Evolutionary conservation across 2,329 filamentous ascomycete species (phyloP).

Genomic region (Apiospora hydei): DNA sequence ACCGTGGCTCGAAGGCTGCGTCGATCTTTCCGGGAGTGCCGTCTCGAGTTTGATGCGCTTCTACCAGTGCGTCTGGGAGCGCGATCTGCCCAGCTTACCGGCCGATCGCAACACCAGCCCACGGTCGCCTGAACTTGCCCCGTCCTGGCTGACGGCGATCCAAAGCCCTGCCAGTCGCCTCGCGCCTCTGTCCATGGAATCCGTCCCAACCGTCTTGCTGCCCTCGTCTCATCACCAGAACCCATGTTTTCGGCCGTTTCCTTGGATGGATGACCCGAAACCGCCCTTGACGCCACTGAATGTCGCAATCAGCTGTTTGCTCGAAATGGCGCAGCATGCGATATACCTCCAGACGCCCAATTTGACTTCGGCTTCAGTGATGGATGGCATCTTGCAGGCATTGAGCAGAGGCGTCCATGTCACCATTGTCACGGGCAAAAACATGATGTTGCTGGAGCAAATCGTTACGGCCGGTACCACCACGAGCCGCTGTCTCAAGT

Average conservation of each 20-base stretch:
- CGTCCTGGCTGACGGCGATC: conserved; percentile 31
- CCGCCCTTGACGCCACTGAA: conserved; percentile 74
- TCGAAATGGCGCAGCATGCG: conserved; percentile 61
- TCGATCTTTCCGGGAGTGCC: conserved; percentile 69
- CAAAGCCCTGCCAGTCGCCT: conserved; percentile 35
- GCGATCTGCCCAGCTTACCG: conserved; percentile 32
- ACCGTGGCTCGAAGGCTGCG: conserved; percentile 82
- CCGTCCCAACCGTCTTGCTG: conserved; percentile 67
- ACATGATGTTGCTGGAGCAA: conserved; percentile 82
- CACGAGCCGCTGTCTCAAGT: conserved; percentile 69
- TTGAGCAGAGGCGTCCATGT: conserved; percentile 73
- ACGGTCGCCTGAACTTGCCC: background rate
- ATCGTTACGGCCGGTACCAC: conserved; percentile 80
- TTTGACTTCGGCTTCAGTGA: conserved; percentile 71
- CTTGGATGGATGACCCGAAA: conserved; percentile 56
- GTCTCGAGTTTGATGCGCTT: conserved; percentile 70
- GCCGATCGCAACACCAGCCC: conserved; percentile 1
- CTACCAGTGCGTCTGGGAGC: conserved; percentile 73
- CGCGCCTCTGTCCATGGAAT: conserved; percentile 28
- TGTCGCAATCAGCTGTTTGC: conserved; percentile 65
- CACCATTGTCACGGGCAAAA: conserved; percentile 69
- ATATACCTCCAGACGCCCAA: conserved; percentile 83
- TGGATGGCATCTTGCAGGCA: conserved; percentile 67
- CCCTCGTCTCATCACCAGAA: conserved; percentile 78
- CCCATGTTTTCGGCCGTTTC: conserved; percentile 66